These are phyloP conservation scores for Teunomyces panamensis DNA, from an alignment of 805 yeast species.

Conservation along the genomic window DNA sequence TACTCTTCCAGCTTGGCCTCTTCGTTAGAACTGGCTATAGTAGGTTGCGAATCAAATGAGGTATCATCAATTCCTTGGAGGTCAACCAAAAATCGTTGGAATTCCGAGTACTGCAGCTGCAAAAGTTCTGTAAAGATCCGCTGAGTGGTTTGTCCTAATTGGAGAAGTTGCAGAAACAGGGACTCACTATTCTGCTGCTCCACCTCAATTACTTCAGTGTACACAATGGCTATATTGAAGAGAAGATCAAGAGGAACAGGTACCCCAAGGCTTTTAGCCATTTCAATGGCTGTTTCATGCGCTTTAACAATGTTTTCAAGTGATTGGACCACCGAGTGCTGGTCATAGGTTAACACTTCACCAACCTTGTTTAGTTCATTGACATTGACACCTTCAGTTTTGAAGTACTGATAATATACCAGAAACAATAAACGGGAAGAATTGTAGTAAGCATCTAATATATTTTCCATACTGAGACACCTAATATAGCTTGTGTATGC, in stretches of 20 bases:
- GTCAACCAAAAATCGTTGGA: conserved; percentile 26
- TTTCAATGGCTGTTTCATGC: conserved; percentile 37
- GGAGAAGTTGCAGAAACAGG: conserved; percentile 13
- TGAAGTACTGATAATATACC: conserved; percentile 51
- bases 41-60: neutral
- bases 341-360: conserved; percentile 27
- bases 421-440: conserved; percentile 55
- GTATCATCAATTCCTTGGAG: conserved; percentile 11
- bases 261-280: conserved; percentile 10
- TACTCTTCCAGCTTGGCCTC: conserved; percentile 11
- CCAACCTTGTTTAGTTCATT: conserved; percentile 28
- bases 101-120: conserved; percentile 20
- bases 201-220: conserved; percentile 45
- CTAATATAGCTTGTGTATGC: conserved; percentile 46
- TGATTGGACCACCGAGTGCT: conserved; percentile 37
- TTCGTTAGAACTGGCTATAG: neutral
- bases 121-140: conserved; percentile 25
- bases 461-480: conserved; percentile 26
- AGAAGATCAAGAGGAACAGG: conserved; percentile 40
- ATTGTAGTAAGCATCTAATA: conserved; percentile 56
- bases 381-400: conserved; percentile 43
- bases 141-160: conserved; percentile 15
- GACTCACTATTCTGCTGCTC: conserved; percentile 19
- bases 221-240: conserved; percentile 46
- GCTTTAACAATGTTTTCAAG: conserved; percentile 32